These are phyloP conservation scores for Moesziomyces globuligerus DNA, from an alignment of 1,284 basidiomycete genomes.

Conservation along the genomic window DNA sequence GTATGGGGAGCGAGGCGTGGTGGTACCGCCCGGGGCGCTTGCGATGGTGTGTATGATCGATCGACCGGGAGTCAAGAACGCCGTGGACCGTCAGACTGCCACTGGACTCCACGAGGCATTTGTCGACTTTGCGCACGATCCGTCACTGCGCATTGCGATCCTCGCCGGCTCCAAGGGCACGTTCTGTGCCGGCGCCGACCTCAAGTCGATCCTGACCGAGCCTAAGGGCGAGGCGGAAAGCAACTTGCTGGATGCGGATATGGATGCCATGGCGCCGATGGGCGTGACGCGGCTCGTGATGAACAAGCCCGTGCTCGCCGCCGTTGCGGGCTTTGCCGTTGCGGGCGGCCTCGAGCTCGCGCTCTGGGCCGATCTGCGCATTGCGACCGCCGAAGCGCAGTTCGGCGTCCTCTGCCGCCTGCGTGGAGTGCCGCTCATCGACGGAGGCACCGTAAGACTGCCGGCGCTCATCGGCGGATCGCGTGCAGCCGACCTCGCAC, in stretches of 20 bases:
- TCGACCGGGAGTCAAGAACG: constrained; percentile 28
- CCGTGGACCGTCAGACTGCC: constrained; percentile 30
- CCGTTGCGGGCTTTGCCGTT: constrained; percentile 38
- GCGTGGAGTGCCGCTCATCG: constrained; percentile 44
- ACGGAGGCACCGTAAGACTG: constrained; percentile 36
- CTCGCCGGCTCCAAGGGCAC: constrained; percentile 24
- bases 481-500: constrained; percentile 26
- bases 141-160: constrained; percentile 18
- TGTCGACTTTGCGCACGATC: constrained; percentile 21
- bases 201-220: constrained; percentile 20
- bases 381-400: constrained; percentile 12
- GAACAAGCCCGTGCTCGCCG: constrained; percentile 47
- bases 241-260: constrained; percentile 33
- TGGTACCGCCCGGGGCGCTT: background rate
- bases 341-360: constrained; percentile 44
- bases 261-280: constrained; percentile 43
- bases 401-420: constrained; percentile 40
- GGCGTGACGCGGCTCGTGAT: constrained; percentile 35
- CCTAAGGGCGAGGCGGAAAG: background rate
- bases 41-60: constrained; percentile 43
- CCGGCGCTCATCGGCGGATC: constrained; percentile 33
- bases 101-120: constrained; percentile 28
- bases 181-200: constrained; percentile 43
- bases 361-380: constrained; percentile 37
- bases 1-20: background rate